Evolutionary conservation across 768 basidiomycete species (phyloP).

Genomic region (Boletus reticulatus): DNA sequence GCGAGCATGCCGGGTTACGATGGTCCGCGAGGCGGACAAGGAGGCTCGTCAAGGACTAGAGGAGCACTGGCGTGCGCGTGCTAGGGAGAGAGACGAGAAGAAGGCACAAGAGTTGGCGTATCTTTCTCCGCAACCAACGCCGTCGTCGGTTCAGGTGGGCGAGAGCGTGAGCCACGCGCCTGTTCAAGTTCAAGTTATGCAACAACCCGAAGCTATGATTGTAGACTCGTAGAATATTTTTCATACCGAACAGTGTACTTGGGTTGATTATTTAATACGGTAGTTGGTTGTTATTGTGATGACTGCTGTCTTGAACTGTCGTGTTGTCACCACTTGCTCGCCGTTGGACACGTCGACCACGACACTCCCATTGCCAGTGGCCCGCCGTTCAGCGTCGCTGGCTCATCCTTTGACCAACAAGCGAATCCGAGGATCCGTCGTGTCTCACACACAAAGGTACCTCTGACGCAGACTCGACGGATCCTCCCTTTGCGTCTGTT

Average conservation of each 20-base stretch:
- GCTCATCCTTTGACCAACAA: neutral
- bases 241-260: no score
- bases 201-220: slow-evolving; percentile 13
- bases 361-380: neutral
- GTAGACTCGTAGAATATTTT: slow-evolving; percentile 11
- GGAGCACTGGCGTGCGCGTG: slow-evolving; percentile 35
- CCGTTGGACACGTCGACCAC: slow-evolving; percentile 13
- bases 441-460: slow-evolving; percentile 40
- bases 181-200: neutral
- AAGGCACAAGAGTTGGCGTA: slow-evolving; percentile 12
- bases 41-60: slow-evolving; percentile 45
- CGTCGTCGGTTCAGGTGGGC: neutral
- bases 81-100: slow-evolving; percentile 28
- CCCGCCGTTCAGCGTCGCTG: slow-evolving; percentile 3
- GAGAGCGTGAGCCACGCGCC: neutral
- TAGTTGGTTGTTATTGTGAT: slow-evolving; percentile 19
- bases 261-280: neutral
- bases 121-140: slow-evolving; percentile 12
- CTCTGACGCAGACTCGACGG: slow-evolving; percentile 50
- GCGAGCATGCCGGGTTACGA: slow-evolving; percentile 48
- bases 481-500: slow-evolving; percentile 38
- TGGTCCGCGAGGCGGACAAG: slow-evolving; percentile 62
- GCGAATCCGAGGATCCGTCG: slow-evolving; percentile 46
- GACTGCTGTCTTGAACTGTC: slow-evolving; percentile 10
- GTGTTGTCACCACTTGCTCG: slow-evolving; percentile 11